A percentile compares a stretch with the other conserved stretches of the same genome.
These are phyloP conservation scores for Debaryomyces sp. DNA, from an alignment of 1,139 yeast genomes.

Conservation along the genomic window DNA sequence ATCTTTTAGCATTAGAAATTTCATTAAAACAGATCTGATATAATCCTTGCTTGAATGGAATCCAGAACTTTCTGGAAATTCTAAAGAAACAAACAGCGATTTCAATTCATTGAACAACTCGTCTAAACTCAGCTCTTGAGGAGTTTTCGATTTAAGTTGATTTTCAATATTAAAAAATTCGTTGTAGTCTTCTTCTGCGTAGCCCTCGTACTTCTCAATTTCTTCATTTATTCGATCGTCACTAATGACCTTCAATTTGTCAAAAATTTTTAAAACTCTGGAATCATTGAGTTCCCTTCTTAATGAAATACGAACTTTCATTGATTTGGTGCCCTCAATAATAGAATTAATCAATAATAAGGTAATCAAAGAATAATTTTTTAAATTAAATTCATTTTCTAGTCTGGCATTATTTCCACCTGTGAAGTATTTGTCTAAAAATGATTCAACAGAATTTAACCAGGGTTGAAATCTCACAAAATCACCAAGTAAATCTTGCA, in stretches of 20 bases:
- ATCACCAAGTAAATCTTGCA: constrained; percentile 42
- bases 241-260: constrained; percentile 36
- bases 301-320: constrained; percentile 33
- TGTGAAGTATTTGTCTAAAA: constrained; percentile 34
- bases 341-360: constrained; percentile 47
- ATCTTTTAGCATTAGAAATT: constrained; percentile 28
- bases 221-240: constrained; percentile 48
- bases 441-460: constrained; percentile 40
- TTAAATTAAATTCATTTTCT: constrained; percentile 27
- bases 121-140: constrained; percentile 20
- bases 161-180: constrained; percentile 17
- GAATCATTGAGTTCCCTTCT: constrained; percentile 47
- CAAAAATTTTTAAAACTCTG: constrained; percentile 40
- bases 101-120: constrained; percentile 23
- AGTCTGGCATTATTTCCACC: constrained; percentile 17
- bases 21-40: constrained; percentile 22
- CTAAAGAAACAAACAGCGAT: constrained; percentile 3
- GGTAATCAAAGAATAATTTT: constrained; percentile 48
- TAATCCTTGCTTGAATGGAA: constrained; percentile 5
- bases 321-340: constrained; percentile 36
- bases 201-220: constrained; percentile 44
- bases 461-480: constrained; percentile 45
- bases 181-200: constrained; percentile 44
- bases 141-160: constrained; percentile 14
- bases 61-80: constrained; percentile 9